Evolutionary conservation across 2,329 filamentous ascomycete genomes (phyloP), one percentile per base, ranked within the genome.

Genomic region (Ascochyta clinopodiicola): DNA sequence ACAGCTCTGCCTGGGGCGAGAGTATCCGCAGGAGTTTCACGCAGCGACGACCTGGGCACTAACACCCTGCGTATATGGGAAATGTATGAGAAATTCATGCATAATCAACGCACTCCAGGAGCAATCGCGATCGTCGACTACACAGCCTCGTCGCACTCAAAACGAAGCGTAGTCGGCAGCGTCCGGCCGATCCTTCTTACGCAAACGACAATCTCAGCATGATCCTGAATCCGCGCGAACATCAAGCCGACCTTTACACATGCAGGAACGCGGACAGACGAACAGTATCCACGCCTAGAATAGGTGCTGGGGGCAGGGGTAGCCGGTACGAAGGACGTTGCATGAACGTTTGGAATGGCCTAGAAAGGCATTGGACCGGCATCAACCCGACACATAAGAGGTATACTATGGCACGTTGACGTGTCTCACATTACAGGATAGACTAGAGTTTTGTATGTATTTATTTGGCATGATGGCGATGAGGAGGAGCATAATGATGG

Each of bases 1-100:
- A 95, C 68, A 90, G 94, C 69, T 95, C 91, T 17, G 88, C 90
- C 15, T 98, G 94, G 94, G 91, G 94, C 46, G 91, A 96, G 77
- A 96, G 91, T 80, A 92, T 97, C 62, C 84, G 92, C 61, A 84
- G 92, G 59, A 96, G 92, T 78, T 92, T 95, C 65, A 96, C 92
- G 48, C 84, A 81, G 68, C 81, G 81, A 67, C 80, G 84, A 45
- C 64, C 52, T 4, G 46, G 46, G 35, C 52, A 56, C 35, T 51
- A 22, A 47, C 35, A 34, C n/a, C 37, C 36, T 46, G 37, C 46
- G 22, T 32, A 22, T 36, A 44, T 21, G 12, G 7, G 7, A 29
- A n/a, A 27, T 17, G 36, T 36, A 43, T 25, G 21, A 34, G 5
- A 21, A 21, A 10, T 15, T 2, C 12, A 6, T 19, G 43, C 47